Conservation (phyloP, 2,329 filamentous ascomycete species). For the Ophidiomyces ophidiicola region DNA sequence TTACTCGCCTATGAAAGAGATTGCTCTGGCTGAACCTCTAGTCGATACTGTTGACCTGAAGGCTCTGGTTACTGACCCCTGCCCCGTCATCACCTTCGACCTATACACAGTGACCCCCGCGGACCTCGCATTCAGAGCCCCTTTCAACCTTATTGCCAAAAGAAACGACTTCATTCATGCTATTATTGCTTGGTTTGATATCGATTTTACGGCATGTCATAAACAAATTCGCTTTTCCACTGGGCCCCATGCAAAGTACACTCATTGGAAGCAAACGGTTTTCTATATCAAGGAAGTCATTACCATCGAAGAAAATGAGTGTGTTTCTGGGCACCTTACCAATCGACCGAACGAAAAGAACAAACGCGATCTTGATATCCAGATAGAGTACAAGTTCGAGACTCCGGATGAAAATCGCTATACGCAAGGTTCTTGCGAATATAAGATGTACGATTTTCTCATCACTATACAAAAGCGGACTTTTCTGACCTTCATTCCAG, state of each 20-base stretch:
- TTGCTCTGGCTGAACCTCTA: slow-evolving; percentile 85
- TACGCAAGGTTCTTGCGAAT: slow-evolving; percentile 59
- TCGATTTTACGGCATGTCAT: slow-evolving; percentile 96
- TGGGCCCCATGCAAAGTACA: slow-evolving; percentile 96
- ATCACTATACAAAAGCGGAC: not conserved
- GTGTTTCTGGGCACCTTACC: slow-evolving; percentile 57
- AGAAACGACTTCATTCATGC: slow-evolving; percentile 94
- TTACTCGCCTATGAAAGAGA: slow-evolving; percentile 85
- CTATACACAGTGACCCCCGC: slow-evolving; percentile 76
- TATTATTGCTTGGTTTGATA: slow-evolving; percentile 97
- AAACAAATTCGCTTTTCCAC: slow-evolving; percentile 96
- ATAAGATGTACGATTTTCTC: slow-evolving; percentile 49
- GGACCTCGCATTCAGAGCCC: slow-evolving; percentile 71
- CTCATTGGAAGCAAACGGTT: slow-evolving; percentile 99
- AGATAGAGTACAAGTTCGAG: slow-evolving; percentile 67
- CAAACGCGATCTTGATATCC: slow-evolving; percentile 86
- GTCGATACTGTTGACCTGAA: slow-evolving; percentile 98
- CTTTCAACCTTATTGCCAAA: slow-evolving; percentile 63
- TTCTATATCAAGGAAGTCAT: slow-evolving; percentile 93
- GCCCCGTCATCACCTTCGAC: slow-evolving; percentile 73
- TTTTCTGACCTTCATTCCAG: slow-evolving; percentile 14
- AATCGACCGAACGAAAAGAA: slow-evolving; percentile 92
- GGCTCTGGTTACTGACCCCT: slow-evolving; percentile 87
- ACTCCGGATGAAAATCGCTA: slow-evolving; percentile 60
- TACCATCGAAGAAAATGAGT: slow-evolving; percentile 79